These are phyloP conservation scores for Anthracocystis panici-leucophaei DNA, from an alignment of 1,284 basidiomycete genomes.

Conservation along the genomic window DNA sequence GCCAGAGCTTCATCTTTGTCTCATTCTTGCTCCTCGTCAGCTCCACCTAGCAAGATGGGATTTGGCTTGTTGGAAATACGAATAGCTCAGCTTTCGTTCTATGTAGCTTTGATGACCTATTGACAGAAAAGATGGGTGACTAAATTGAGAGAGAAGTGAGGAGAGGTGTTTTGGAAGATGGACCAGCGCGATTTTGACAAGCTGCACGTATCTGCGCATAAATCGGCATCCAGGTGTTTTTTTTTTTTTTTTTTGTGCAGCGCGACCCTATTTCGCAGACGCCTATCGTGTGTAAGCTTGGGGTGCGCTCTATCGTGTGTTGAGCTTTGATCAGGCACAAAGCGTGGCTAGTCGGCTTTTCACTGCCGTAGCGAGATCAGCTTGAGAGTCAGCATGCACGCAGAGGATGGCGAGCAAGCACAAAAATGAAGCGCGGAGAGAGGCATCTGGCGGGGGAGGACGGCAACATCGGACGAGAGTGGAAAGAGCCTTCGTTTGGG, in stretches of 20 bases:
- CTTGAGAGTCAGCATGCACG: not conserved
- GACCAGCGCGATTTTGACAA: slow-evolving; percentile 36
- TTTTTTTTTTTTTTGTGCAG: not conserved
- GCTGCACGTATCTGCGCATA: slow-evolving; percentile 19
- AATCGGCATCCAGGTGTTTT: slow-evolving; percentile 11
- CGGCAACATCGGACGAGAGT: not conserved
- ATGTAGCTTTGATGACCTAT: not conserved
- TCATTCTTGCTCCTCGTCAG: not conserved
- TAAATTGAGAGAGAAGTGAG: not conserved
- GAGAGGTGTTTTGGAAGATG: not conserved
- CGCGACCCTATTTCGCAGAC: slow-evolving; percentile 5
- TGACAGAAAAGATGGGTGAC: too few relatives aligned
- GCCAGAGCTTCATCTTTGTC: slow-evolving; percentile 30
- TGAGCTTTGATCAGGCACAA: not conserved
- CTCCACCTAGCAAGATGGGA: not conserved
- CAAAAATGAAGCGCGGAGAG: not conserved
- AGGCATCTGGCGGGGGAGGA: not conserved
- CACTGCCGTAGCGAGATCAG: not conserved
- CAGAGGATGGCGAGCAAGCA: not conserved
- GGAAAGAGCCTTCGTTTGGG: not conserved
- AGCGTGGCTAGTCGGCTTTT: too few relatives aligned
- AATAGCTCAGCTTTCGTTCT: not conserved
- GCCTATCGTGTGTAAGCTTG: not conserved
- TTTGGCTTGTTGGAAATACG: not conserved
- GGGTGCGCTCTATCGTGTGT: not conserved